Evolutionary conservation across 495 filamentous ascomycete genomes (phyloP).

Genomic region (Aeminium ludgeri): DNA sequence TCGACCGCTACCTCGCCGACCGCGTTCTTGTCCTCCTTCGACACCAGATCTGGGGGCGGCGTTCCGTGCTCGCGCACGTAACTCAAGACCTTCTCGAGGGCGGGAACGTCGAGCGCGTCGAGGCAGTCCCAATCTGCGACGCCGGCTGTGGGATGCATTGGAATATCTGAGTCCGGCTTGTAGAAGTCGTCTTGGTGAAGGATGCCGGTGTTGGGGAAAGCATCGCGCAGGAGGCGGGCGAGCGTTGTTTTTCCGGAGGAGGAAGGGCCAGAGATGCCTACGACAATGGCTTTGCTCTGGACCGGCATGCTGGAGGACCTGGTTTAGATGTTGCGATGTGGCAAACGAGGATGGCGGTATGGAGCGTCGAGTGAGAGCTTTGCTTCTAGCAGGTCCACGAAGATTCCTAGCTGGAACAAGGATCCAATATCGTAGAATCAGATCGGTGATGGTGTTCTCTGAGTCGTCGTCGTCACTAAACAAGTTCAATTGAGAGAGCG

Average conservation of each 20-base stretch:
- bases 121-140: constrained; percentile 79
- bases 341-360: no score
- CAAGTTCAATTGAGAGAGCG: no score
- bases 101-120: constrained; percentile 48
- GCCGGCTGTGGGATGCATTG: constrained; percentile 22
- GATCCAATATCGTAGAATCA: no score
- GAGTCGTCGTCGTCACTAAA: no score
- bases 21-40: constrained; percentile 64
- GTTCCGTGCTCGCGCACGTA: constrained; percentile 49
- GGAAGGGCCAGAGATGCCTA: constrained; percentile 22
- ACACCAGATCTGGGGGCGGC: constrained; percentile 45
- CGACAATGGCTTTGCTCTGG: constrained; percentile 10
- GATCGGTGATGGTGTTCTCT: no score
- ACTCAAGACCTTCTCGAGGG: constrained; percentile 41
- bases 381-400: no score
- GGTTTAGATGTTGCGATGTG: no score
- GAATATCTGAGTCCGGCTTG: constrained; percentile 52
- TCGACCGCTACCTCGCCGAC: constrained; percentile 33
- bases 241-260: constrained; percentile 29
- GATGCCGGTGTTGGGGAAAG: constrained; percentile 42
- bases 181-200: constrained; percentile 94
- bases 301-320: no score
- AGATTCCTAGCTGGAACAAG: no score
- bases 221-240: constrained; percentile 26
- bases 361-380: no score